A percentile compares a stretch with the other conserved stretches of the same genome.
Evolutionary conservation across 768 basidiomycete genomes (phyloP).

Genomic region (Tulasnella sp.): DNA sequence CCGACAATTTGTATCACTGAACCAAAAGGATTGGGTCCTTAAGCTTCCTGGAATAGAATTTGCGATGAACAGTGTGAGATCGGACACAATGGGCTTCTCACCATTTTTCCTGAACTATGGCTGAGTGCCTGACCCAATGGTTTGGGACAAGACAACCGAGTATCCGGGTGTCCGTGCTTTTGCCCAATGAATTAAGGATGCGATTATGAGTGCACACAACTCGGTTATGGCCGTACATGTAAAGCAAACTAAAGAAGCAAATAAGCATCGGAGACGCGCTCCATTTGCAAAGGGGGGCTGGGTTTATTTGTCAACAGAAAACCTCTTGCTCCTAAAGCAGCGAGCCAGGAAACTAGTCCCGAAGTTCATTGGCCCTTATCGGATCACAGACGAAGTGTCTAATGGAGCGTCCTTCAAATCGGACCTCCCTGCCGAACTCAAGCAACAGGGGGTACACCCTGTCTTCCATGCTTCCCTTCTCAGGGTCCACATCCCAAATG

Average conservation of each 20-base stretch:
- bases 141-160: conserved; percentile 28
- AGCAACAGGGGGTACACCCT: background rate
- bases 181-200: no score
- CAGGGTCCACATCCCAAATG: background rate
- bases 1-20: conserved; percentile 2
- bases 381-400: background rate
- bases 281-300: conserved; percentile 29
- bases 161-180: no score
- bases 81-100: conserved; percentile 32
- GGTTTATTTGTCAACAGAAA: conserved; percentile 34
- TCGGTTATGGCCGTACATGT: conserved; percentile 27
- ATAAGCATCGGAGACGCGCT: conserved; percentile 23
- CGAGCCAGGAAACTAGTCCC: background rate
- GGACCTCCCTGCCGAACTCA: background rate
- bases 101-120: conserved; percentile 36
- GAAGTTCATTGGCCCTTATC: background rate
- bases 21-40: conserved; percentile 29
- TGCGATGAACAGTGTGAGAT: conserved; percentile 33
- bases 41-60: conserved; percentile 33
- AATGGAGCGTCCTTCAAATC: background rate
- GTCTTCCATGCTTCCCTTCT: background rate
- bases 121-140: conserved; percentile 29
- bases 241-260: conserved; percentile 28
- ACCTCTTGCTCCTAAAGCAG: conserved; percentile 24
- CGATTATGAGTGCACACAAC: conserved; percentile 29